Base-by-base conservation (phyloP, 371 early-diverging fungal genomes). In the Mucor racemosus region DNA sequence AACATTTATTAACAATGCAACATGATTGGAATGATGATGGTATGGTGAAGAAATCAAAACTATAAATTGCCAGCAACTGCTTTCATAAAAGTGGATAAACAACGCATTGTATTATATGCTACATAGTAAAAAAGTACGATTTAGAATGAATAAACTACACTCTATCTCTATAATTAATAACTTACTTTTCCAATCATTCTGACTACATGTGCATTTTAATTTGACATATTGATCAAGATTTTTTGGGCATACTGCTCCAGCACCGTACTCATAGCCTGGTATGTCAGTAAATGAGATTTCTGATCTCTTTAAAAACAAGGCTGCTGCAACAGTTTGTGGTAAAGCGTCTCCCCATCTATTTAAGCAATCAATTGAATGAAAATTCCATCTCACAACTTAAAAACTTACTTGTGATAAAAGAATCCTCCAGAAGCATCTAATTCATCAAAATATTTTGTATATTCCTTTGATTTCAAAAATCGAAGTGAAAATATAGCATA, bases 381-480 rank as follows among this genome's bases (percentile, higher is more conserved):
- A 26, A 26, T 26, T 26, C 26, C 26, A 26, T 3, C 3, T 26
- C 3, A 26, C 26, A 26, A 26, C 26, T 60, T 6, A 26, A 3
- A n/a, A 26, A 26, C 50, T 71, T 67, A 84, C 78, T 93, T 83
- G 70, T 98, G 97, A 77, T 97, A 97, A 72, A 92, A 97, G 74
- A 98, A 98, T 0, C 91, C 96, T 4, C 95, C 95, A 5, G 86
- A 66, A 35, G 72, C 62, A 72, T 98, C 98, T 39, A 98, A 76
- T 53, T 80, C 82, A 19, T 91, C 76, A 67, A 98, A 96, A 67
- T 88, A 94, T 21, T 83, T 77, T 48, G 72, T 76, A 73, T 97
- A 97, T 14, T 82, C 84, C 17, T 85, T 58, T 4, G 77, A 75
- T 60, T 74, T 66, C 39, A 79, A 31, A 54, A 77, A 81, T 5